phyloP scores from a whole-genome alignment of 352 stramenopile genomes.

The Phytopythium chamaehyphon region DNA sequence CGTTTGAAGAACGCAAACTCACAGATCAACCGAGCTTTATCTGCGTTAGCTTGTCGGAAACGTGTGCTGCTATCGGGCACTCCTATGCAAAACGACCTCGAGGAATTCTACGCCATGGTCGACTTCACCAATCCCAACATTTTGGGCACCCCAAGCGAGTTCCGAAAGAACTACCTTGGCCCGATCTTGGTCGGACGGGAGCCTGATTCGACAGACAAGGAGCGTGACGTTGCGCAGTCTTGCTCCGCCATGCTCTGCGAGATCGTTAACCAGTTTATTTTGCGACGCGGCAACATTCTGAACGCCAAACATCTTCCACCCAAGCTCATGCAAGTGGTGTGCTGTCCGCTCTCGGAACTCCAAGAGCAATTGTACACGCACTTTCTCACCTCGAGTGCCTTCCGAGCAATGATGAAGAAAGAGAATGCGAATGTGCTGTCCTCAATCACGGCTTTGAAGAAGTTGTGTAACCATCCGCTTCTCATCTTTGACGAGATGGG shows the following conservation, averaged over 20 bases:
- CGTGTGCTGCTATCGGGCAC: conserved; percentile 96
- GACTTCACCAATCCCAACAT: conserved; percentile 88
- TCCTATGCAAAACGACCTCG: conserved; percentile 98
- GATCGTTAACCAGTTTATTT: conserved; percentile 98
- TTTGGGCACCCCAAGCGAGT: conserved; percentile 82
- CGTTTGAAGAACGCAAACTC: conserved; percentile 98
- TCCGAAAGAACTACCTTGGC: conserved; percentile 90
- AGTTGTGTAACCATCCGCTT: conserved; percentile 97
- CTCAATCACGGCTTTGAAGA: conserved; percentile 93
- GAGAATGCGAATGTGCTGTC: conserved; percentile 89
- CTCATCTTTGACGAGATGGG: conserved; percentile 90
- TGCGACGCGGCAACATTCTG: conserved; percentile 97
- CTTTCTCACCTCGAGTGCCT: conserved; percentile 93
- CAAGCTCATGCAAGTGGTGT: conserved; percentile 99
- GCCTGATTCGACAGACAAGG: conserved; percentile 85
- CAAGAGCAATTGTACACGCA: conserved; percentile 97
- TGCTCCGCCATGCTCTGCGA: conserved; percentile 95
- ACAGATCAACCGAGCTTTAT: conserved; percentile 85
- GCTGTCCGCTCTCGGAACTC: conserved; percentile 94
- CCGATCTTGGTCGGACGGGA: conserved; percentile 89
- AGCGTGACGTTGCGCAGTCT: conserved; percentile 61
- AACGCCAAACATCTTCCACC: conserved; percentile 98
- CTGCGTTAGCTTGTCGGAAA: conserved; percentile 82
- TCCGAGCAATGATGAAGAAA: conserved; percentile 94
- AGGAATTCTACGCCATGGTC: conserved; percentile 99